Evolutionary conservation across 2,329 filamentous ascomycete genomes (phyloP).

Genomic region (Epichloe gansuensis): DNA sequence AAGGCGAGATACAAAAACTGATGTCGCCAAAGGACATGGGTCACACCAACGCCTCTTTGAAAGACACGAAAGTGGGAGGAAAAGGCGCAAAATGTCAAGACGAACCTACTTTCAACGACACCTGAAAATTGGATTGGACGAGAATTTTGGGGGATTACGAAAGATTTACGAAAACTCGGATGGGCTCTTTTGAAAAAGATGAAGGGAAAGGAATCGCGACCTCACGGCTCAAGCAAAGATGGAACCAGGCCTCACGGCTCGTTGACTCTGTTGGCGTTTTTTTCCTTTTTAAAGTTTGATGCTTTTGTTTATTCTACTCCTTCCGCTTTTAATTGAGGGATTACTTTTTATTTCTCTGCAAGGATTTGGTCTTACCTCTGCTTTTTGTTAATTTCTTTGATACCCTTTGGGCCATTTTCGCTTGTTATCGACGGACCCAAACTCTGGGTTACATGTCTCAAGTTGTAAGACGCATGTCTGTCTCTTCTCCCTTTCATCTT

Average conservation of each 20-base stretch:
- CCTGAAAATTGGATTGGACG: background rate
- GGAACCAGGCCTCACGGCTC: slow-evolving; percentile 18
- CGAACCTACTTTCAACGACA: background rate
- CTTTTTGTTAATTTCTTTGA: background rate
- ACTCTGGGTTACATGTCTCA: background rate
- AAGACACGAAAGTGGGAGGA: background rate
- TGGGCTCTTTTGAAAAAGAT: slow-evolving; percentile 5
- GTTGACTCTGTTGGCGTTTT: slow-evolving; percentile 8
- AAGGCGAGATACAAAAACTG: background rate
- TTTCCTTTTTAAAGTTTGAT: background rate
- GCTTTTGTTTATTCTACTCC: background rate
- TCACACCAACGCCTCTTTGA: too few species aligned
- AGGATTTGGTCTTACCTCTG: background rate
- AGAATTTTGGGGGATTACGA: background rate
- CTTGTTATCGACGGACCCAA: background rate
- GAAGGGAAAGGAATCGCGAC: slow-evolving; percentile 10
- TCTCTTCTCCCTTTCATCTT: background rate
- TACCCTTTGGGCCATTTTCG: background rate
- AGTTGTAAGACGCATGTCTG: background rate
- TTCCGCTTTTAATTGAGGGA: background rate
- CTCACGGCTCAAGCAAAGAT: slow-evolving; percentile 19
- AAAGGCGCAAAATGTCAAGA: background rate
- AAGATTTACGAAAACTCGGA: background rate
- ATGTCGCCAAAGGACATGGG: background rate
- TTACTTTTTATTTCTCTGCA: background rate